Evolutionary conservation across 495 filamentous ascomycete species (phyloP).

Genomic region (Aspergillus cristatus): DNA sequence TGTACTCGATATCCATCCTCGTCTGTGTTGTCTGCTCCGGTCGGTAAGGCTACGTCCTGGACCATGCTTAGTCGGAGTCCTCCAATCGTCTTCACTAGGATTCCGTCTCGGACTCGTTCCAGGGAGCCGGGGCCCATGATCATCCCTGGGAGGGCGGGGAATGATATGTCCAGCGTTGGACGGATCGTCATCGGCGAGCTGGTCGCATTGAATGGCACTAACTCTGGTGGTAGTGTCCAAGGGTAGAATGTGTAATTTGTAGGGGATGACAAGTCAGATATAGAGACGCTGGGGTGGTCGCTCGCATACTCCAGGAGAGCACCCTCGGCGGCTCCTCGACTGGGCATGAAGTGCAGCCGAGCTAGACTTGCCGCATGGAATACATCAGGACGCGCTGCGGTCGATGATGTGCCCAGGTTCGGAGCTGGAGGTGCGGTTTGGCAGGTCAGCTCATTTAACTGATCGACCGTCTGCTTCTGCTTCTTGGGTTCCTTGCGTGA

Average conservation of each 20-base stretch:
- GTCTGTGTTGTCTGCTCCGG: conserved; percentile 20
- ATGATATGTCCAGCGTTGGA: conserved; percentile 68
- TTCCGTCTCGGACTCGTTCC: conserved; percentile 60
- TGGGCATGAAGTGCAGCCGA: conserved; percentile 67
- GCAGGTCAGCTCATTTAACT: conserved; percentile 33
- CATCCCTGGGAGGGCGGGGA: conserved; percentile 57
- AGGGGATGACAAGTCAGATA: conserved; percentile 51
- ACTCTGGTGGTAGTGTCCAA: conserved; percentile 72
- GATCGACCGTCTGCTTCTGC: neutral
- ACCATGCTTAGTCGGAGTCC: conserved; percentile 74
- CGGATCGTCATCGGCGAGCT: conserved; percentile 55
- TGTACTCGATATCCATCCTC: conserved; percentile 56
- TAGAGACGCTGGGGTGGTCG: conserved; percentile 45
- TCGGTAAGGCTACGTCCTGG: conserved; percentile 45
- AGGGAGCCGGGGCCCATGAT: conserved; percentile 42
- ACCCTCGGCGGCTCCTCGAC: conserved; percentile 39
- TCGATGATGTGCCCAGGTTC: conserved; percentile 64
- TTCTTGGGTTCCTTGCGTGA: conserved; percentile 5
- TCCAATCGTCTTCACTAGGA: conserved; percentile 68
- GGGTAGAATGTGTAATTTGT: conserved; percentile 82
- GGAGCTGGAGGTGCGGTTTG: conserved; percentile 46
- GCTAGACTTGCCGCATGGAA: conserved; percentile 87
- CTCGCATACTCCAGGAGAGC: conserved; percentile 41
- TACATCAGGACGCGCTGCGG: conserved; percentile 74
- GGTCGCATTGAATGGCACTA: conserved; percentile 64